Base-by-base conservation (phyloP, 2,329 filamentous ascomycete species). In the Colletotrichum tofieldiae region DNA sequence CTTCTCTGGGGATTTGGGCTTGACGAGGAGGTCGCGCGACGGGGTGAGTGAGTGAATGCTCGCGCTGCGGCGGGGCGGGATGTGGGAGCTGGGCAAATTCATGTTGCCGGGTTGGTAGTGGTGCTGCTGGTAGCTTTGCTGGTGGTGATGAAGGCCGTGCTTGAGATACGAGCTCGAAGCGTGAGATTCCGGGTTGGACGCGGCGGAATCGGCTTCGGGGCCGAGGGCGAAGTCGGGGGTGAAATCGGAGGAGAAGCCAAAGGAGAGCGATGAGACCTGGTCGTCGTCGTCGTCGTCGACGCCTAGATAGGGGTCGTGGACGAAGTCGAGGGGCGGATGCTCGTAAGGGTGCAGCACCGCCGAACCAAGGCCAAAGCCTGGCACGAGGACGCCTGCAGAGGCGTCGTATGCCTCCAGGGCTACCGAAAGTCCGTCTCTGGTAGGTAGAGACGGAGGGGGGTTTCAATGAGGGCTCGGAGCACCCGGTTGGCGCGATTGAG, bases 361-460 rank as follows among this genome's bases (percentile, higher is more conserved):
- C 71, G 78, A 78, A 79, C 81, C 79, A 70, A 78, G 75, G 75
- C 77, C 78, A 75, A 78, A 79, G 73, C 79, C 80, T 77, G 79
- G 77, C 77, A 79, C 79, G 75, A 81, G 74, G 73, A 77, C 73
- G 76, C 77, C 78, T 75, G 78, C 74, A 75, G 77, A 75, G 72
- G 77, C 71, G 73, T 78, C 77, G 79, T 79, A 80, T 74, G 78
- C 78, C 79, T 80, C 81, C 79, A 82, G 80, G 74, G 77, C 78
- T 79, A 77, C 78, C 75, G 73, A 72, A 71, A 75, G 62, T 39
- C 61, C 71, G 75, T 77, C 77, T 72, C 76, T 65, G 65, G 56
- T 54, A 58, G 49, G 41, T 65, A 71, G 71, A 74, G 73, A 74
- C 73, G 71, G 56, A 47, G 51, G 37, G 45, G 23, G n/a, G 16